phyloP scores from a whole-genome alignment of 371 early-diverging fungal genomes.

The Syncephalastrum monosporum region DNA sequence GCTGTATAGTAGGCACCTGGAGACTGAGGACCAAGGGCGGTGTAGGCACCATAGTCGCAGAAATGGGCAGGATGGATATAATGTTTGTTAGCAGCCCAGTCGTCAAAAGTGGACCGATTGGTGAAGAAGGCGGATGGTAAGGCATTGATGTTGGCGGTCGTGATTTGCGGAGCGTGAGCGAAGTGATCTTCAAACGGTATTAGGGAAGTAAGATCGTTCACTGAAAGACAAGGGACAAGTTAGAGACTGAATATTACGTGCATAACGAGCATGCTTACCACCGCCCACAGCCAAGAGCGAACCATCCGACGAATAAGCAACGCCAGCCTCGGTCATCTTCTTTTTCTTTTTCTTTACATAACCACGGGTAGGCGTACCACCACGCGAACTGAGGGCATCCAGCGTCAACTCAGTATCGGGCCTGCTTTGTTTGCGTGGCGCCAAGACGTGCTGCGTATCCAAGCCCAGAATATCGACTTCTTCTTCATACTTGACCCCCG shows the following conservation, averaged over 20 bases:
- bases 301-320: slow-evolving; percentile 46
- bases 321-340: slow-evolving; percentile 42
- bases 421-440: slow-evolving; percentile 30
- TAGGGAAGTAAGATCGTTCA: slow-evolving; percentile 22
- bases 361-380: slow-evolving; percentile 23
- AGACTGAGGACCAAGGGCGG: slow-evolving; percentile 45
- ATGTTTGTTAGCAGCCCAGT: slow-evolving; percentile 36
- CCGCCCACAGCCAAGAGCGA: slow-evolving; percentile 41
- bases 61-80: slow-evolving; percentile 42
- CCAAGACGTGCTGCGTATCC: slow-evolving; percentile 17
- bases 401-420: slow-evolving; percentile 18
- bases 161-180: slow-evolving; percentile 35
- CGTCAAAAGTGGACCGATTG: slow-evolving; percentile 35
- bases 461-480: slow-evolving; percentile 54
- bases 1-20: slow-evolving; percentile 51
- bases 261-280: slow-evolving; percentile 17
- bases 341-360: slow-evolving; percentile 47
- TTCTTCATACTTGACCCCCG: slow-evolving; percentile 41
- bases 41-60: slow-evolving; percentile 55
- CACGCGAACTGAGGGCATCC: slow-evolving; percentile 32
- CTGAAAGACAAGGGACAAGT: slow-evolving; percentile 6
- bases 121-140: slow-evolving; percentile 45
- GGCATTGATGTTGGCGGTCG: slow-evolving; percentile 38
- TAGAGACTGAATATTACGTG: too few relatives aligned
- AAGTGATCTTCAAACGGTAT: slow-evolving; percentile 30